These are phyloP conservation scores for Chalciporus pseudorubinellus DNA, from an alignment of 768 basidiomycete species.

Conservation along the genomic window DNA sequence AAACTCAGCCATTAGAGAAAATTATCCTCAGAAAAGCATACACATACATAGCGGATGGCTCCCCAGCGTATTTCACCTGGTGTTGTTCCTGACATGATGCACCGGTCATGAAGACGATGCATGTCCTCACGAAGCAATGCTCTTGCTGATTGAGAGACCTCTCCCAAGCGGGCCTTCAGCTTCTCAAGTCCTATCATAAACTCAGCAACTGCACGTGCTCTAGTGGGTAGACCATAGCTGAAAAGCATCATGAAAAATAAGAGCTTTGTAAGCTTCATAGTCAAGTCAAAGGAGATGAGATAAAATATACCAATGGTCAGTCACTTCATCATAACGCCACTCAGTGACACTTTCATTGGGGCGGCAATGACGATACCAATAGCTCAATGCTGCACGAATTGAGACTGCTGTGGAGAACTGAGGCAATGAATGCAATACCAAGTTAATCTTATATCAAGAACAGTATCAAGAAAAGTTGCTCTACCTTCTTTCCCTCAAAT, in stretches of 20 bases:
- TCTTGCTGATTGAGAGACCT: slow-evolving; percentile 21
- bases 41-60: slow-evolving; percentile 3
- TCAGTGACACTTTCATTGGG: no score
- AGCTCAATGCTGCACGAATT: slow-evolving; percentile 14
- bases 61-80: neutral
- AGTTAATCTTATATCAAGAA: no score
- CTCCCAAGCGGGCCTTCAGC: slow-evolving; percentile 16
- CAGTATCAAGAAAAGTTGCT: no score
- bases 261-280: no score
- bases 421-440: no score
- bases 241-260: neutral
- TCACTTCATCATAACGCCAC: no score
- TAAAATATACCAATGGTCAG: no score
- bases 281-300: no score
- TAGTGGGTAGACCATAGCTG: slow-evolving; percentile 19
- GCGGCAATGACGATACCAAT: slow-evolving; percentile 9
- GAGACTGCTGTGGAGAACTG: slow-evolving; percentile 16
- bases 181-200: slow-evolving; percentile 27
- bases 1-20: neutral
- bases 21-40: neutral
- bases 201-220: slow-evolving; percentile 13
- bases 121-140: slow-evolving; percentile 19
- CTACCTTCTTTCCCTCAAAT: neutral
- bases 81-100: neutral
- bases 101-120: slow-evolving; percentile 14